Conservation (phyloP, 2,329 filamentous ascomycete genomes). For the Cercospora nicotianae region DNA sequence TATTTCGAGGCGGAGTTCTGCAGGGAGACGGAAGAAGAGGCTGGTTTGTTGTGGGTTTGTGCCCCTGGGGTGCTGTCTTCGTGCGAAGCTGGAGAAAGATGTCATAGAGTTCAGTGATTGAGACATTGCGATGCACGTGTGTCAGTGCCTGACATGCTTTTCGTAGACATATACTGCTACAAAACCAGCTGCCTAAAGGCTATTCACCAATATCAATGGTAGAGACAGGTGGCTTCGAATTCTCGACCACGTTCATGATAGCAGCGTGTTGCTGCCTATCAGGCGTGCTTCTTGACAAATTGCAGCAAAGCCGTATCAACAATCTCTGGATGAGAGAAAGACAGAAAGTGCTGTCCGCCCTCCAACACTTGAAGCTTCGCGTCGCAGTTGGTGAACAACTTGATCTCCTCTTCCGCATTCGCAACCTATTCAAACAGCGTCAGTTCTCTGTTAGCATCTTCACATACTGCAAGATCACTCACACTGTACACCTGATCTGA, state of each 20-base stretch:
- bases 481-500: slow-evolving; percentile 46
- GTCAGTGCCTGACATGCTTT: neutral
- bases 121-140: neutral
- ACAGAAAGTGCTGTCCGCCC: slow-evolving; percentile 54
- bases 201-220: neutral
- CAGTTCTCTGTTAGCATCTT: neutral
- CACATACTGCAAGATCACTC: neutral
- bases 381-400: slow-evolving; percentile 49
- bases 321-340: slow-evolving; percentile 48
- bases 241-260: neutral
- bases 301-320: slow-evolving; percentile 42
- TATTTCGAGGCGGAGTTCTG: slow-evolving; percentile 14
- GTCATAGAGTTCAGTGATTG: neutral
- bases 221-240: neutral
- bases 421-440: neutral
- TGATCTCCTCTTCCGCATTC: slow-evolving; percentile 51
- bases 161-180: neutral
- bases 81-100: neutral
- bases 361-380: slow-evolving; percentile 47
- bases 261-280: neutral
- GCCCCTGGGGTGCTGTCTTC: neutral
- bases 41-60: neutral
- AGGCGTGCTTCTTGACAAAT: slow-evolving; percentile 33
- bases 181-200: neutral
- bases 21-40: slow-evolving; percentile 8